Conservation (phyloP, 129 eudicot species). For the Rutidosis leptorrhynchoides region DNA sequence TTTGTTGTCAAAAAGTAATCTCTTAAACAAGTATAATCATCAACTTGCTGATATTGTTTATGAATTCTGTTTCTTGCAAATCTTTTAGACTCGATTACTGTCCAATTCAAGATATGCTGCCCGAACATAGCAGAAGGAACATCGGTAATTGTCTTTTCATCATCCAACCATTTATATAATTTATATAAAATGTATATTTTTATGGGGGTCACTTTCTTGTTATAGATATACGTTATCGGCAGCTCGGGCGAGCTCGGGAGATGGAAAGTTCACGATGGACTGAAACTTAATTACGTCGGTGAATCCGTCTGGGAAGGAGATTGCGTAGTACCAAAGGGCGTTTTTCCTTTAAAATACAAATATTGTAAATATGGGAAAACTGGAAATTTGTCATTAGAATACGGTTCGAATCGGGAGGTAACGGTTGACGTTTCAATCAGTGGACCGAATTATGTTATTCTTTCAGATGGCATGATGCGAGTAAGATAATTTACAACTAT, state of each 20-base stretch:
- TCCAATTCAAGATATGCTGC: constrained; percentile 85
- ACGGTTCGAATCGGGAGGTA: constrained; percentile 75
- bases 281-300: constrained; percentile 74
- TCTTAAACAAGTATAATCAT: neutral
- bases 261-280: constrained; percentile 80
- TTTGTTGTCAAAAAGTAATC: constrained; percentile 1
- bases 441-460: constrained; percentile 67
- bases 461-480: constrained; percentile 92
- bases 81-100: constrained; percentile 67
- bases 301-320: constrained; percentile 88
- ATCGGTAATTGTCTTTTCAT: constrained; percentile 51
- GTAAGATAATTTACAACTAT: constrained; percentile 42
- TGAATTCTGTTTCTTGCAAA: constrained; percentile 3
- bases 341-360: constrained; percentile 86
- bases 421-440: constrained; percentile 48
- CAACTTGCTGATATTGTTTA: neutral
- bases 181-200: neutral
- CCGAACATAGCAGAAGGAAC: constrained; percentile 72
- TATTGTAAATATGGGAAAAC: constrained; percentile 64
- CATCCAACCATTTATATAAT: constrained; percentile 3
- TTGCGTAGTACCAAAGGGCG: constrained; percentile 55
- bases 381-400: constrained; percentile 55
- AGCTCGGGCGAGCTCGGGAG: constrained; percentile 64
- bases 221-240: constrained; percentile 85
- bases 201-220: constrained; percentile 14